A percentile compares a stretch with the other conserved stretches of the same genome.
phyloP scores from a whole-genome alignment of 1,139 yeast species.

The Debaryomycetaceae sp. region DNA sequence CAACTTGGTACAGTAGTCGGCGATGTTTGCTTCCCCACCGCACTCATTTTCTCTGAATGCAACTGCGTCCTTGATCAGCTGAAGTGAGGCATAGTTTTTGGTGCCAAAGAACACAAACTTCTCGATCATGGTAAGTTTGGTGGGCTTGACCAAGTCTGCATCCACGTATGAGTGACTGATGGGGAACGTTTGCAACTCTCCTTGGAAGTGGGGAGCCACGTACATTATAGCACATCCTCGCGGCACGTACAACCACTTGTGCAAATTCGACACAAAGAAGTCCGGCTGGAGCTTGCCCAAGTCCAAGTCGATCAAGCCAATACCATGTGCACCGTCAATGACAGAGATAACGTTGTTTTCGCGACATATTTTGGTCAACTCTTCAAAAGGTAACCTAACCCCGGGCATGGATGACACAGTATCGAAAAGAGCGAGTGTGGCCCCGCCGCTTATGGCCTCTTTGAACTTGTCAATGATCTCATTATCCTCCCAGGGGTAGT shows the following conservation, averaged over 20 bases:
- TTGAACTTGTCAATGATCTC: conserved; percentile 42
- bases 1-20: conserved; percentile 42
- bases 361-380: conserved; percentile 43
- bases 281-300: conserved; percentile 50
- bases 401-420: conserved; percentile 65
- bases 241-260: conserved; percentile 67
- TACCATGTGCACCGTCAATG: conserved; percentile 71
- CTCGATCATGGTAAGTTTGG: conserved; percentile 28
- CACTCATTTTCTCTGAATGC: conserved; percentile 50
- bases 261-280: conserved; percentile 59
- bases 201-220: conserved; percentile 50
- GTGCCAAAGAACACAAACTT: conserved; percentile 40
- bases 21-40: conserved; percentile 59
- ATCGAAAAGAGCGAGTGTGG: conserved; percentile 53
- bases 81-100: conserved; percentile 23
- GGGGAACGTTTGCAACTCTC: conserved; percentile 53
- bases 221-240: conserved; percentile 58
- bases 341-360: conserved; percentile 48
- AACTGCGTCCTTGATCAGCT: conserved; percentile 35
- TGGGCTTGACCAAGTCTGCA: conserved; percentile 18
- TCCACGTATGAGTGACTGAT: conserved; percentile 44
- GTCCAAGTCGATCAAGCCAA: conserved; percentile 52
- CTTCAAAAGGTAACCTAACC: conserved; percentile 51
- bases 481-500: conserved; percentile 47
- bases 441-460: conserved; percentile 18